These are phyloP conservation scores for Euptelea pleiosperma DNA, from an alignment of 164 flowering plant genomes.

Conservation along the genomic window DNA sequence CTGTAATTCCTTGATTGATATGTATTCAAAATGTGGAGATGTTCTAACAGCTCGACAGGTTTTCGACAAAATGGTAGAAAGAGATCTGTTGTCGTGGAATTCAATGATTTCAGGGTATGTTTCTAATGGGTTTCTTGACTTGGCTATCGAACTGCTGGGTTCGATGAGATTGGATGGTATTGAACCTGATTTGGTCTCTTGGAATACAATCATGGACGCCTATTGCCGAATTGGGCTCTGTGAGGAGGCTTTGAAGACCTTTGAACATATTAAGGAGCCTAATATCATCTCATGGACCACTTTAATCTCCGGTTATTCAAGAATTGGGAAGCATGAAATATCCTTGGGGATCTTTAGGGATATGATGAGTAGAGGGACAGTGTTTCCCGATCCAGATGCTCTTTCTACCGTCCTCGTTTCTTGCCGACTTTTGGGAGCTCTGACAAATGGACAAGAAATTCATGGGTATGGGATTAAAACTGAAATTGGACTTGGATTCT, in stretches of 20 bases:
- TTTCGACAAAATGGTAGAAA: constrained; percentile 36
- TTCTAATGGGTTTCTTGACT: constrained; percentile 26
- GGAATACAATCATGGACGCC: constrained; percentile 51
- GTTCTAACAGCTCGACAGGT: constrained; percentile 30
- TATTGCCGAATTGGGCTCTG: constrained; percentile 45
- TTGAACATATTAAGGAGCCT: constrained; percentile 39
- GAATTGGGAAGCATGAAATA: constrained; percentile 36
- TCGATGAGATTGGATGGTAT: constrained; percentile 32
- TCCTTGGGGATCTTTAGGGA: constrained; percentile 39
- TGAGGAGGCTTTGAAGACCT: constrained; percentile 40
- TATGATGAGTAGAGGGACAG: constrained; percentile 32
- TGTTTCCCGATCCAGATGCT: constrained; percentile 40
- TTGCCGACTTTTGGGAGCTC: constrained; percentile 31
- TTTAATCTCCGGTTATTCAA: constrained; percentile 47
- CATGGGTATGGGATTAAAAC: constrained; percentile 48
- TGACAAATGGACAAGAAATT: constrained; percentile 37
- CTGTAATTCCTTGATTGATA: constrained; percentile 44
- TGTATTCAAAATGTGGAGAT: constrained; percentile 52
- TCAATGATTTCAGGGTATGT: constrained; percentile 51
- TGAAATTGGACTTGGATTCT: constrained; percentile 15
- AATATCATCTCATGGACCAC: constrained; percentile 56
- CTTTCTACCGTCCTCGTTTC: constrained; percentile 44
- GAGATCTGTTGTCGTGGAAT: constrained; percentile 55
- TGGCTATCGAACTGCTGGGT: constrained; percentile 31
- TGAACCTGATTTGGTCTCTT: constrained; percentile 48